Base-by-base conservation (phyloP, 352 stramenopile genomes). In the Plasmopara viticola region DNA sequence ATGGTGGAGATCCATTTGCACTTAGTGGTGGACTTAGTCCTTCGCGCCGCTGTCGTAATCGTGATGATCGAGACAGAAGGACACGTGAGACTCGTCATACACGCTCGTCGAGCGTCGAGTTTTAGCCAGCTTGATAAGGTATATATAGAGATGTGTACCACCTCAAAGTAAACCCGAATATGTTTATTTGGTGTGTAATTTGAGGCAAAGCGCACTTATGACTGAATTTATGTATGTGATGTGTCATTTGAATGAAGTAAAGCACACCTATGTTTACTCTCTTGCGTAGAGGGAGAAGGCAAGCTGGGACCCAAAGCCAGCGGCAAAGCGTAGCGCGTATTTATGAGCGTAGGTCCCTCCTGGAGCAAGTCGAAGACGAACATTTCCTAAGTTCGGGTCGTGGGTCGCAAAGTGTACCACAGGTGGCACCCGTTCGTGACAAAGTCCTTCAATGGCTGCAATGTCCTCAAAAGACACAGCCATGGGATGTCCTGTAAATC, bases 381-480 rank as follows among this genome's bases (percentile, higher is more conserved):
- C 55, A n/a, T 57, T 35, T 48, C 73, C 67, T 28, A 91, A 49
- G 50, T 85, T 72, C 9, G 87, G 60, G 62, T 98, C 91, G 48
- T 88, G 86, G 8, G 78, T 56, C 14, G 83, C 64, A 51, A 96
- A 97, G 60, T 98, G 96, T 31, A 87, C 90, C 29, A 98, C 84
- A 13, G 90, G 86, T 10, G 93, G 93, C 17, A 98, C 84, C 6
- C 67, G 52, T 20, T 94, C 85, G 35, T 62, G 66, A 47, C 87
- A 74, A 14, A 98, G 72, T 3, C 91, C 93, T 62, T 97, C 87
- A 14, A 98, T 90, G 14, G 94, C 94, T 28, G 90, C 82, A 5
- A 98, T 83, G 64, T 98, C 95, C 68, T 98, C 95, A 64, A 98
- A 98, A 6, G 86, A 95, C 6, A 98, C 94, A 20, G 86, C 93